phyloP scores from a whole-genome alignment of 306 rosid species.

The Vigna unguiculata region DNA sequence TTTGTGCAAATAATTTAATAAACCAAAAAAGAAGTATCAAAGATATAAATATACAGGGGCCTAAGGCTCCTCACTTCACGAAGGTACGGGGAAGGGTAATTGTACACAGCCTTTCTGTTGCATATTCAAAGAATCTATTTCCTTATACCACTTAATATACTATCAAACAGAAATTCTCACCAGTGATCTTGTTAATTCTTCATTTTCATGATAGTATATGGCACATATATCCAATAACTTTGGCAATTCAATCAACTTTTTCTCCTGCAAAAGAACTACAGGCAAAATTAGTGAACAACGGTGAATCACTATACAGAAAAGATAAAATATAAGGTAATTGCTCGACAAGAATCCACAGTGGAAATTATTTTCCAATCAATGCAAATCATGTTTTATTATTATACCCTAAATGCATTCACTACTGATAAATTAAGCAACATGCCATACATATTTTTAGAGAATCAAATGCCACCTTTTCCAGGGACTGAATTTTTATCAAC shows the following conservation, averaged over 20 bases:
- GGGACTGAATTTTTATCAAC: conserved; percentile 23
- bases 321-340: conserved; percentile 9
- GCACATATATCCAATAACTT: conserved; percentile 94
- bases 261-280: conserved; percentile 98
- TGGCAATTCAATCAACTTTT: conserved; percentile 87
- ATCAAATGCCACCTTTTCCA: conserved; percentile 37
- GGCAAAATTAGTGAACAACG: conserved; percentile 68
- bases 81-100: neutral
- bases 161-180: conserved; percentile 53
- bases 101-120: neutral
- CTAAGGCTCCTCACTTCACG: neutral
- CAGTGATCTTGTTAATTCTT: conserved; percentile 78
- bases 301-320: conserved; percentile 32
- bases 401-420: too few relatives aligned
- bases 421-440: too few relatives aligned
- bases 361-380: conserved; percentile 30
- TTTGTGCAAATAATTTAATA: neutral
- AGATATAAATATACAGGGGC: neutral
- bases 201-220: conserved; percentile 82
- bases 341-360: neutral
- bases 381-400: neutral
- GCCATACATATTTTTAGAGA: neutral
- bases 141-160: conserved; percentile 2
- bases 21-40: conserved; percentile 4
- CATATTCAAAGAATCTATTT: neutral